Base-by-base conservation (phyloP, 140 eudicot species). In the Flaveria floridana region DNA sequence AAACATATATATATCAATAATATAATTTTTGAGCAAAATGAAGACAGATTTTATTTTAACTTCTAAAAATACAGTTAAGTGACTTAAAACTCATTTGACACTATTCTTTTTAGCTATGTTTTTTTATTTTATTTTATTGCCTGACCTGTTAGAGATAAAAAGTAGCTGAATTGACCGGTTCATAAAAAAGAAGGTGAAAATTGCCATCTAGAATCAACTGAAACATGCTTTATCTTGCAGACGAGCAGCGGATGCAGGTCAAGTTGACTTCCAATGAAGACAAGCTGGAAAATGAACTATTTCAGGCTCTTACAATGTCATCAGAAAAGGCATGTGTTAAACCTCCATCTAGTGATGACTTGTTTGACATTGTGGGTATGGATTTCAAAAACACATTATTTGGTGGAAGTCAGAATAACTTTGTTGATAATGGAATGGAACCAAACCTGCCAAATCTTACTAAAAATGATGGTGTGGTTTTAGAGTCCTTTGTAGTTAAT, bases 281-380 rank as follows among this genome's bases (percentile, higher is more conserved):
- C 57, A 63, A 64, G 18, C 37, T 68, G 3, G 86, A 80, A 69
- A 70, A 78, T 21, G 77, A 77, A 68, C n/a, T 80, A 55, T 82
- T 73, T 75, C 84, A 80, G 65, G 76, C 79, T 42, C 70, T 75
- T 25, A 66, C 74, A 37, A 64, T 86, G 72, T 81, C 86, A 3
- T 77, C 68, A 39, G 95, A 85, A 74, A 90, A 86, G 68, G 69
- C 64, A 21, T 73, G 68, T 48, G 23, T 67, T 70, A 84, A 78
- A 78, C 78, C 85, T 62, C 70, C 81, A 16, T 65, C 89, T 5
- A 86, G 91, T 41, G 92, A 89, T 73, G 95, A 92, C 78, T 80
- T 92, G 82, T 92, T 86, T 76, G 98, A 92, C 81, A 84, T 89
- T 25, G 80, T 92, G 77, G 98, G 98, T 25, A 78, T 82, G 72